A percentile compares a stretch with the other conserved stretches of the same genome.
Evolutionary conservation across 306 rosid genomes (phyloP).

Genomic region (Canavalia gladiata): DNA sequence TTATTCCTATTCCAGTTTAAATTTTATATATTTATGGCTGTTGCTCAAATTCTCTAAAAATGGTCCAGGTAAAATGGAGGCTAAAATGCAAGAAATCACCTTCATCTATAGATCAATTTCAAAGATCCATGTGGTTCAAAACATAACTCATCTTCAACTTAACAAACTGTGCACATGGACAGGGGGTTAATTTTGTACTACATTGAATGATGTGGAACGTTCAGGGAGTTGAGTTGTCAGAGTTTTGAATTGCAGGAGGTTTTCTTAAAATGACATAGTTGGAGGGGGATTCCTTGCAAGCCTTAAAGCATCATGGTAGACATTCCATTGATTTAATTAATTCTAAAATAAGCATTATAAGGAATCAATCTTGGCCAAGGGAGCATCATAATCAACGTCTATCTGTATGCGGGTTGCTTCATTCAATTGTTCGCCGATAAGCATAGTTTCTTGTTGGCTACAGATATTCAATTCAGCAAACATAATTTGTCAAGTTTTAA

Average conservation of each 20-base stretch:
- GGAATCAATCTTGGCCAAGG: not conserved
- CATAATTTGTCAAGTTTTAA: not conserved
- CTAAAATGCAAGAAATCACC: conserved; percentile 9
- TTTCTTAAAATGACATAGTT: conserved; percentile 6
- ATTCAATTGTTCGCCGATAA: conserved; percentile 5
- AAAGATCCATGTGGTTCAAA: not conserved
- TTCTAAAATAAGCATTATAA: conserved; percentile 7
- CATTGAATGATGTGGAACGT: not conserved
- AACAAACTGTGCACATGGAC: not conserved
- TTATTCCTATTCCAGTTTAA: not conserved
- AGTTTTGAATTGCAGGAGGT: conserved; percentile 1
- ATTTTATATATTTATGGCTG: not conserved
- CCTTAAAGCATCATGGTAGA: conserved; percentile 11
- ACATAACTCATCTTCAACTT: conserved; percentile 26
- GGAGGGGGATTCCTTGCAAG: not conserved
- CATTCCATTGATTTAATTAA: conserved; percentile 12
- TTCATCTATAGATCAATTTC: conserved; percentile 1
- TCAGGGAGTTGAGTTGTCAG: conserved; percentile 25
- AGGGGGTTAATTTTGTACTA: not conserved
- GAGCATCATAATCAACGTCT: not conserved
- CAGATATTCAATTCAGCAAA: not conserved
- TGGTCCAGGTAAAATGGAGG: conserved; percentile 16
- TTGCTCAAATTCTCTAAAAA: conserved; percentile 7
- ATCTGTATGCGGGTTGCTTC: conserved; percentile 8
- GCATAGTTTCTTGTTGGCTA: conserved; percentile 23